phyloP scores from a whole-genome alignment of 768 basidiomycete genomes.

The Terana coerulea region DNA sequence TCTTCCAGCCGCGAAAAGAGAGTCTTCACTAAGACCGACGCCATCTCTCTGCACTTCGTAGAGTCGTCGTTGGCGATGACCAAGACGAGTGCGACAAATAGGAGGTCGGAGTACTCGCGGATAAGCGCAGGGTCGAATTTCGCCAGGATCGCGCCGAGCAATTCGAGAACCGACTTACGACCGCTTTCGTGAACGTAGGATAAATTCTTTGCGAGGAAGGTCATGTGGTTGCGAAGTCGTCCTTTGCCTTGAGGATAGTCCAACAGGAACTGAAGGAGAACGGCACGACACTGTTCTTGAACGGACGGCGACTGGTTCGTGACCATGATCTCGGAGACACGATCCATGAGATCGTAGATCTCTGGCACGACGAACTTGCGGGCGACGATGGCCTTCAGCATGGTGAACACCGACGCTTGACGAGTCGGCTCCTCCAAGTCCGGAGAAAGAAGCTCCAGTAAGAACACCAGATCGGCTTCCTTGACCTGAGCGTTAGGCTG shows the following conservation, averaged over 20 bases:
- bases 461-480: conserved; percentile 83
- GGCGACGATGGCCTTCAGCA: conserved; percentile 86
- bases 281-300: conserved; percentile 86
- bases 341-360: conserved; percentile 96
- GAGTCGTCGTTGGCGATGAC: conserved; percentile 94
- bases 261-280: conserved; percentile 89
- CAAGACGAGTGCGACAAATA: conserved; percentile 91
- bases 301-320: conserved; percentile 89
- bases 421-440: conserved; percentile 88
- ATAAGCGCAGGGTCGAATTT: conserved; percentile 81
- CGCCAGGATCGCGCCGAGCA: conserved; percentile 75
- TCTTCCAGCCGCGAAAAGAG: conserved; percentile 69
- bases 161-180: conserved; percentile 88
- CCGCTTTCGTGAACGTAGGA: conserved; percentile 90
- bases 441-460: conserved; percentile 82
- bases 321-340: conserved; percentile 87
- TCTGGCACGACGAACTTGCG: conserved; percentile 93
- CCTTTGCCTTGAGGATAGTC: conserved; percentile 97
- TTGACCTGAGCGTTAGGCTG: conserved; percentile 75
- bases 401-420: conserved; percentile 81
- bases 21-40: conserved; percentile 74
- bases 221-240: conserved; percentile 82
- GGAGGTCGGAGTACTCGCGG: conserved; percentile 77
- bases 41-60: conserved; percentile 84
- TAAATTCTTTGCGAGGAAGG: conserved; percentile 88